Evolutionary conservation across 345 rosid species (phyloP).

Genomic region (Iberis pinnata): DNA sequence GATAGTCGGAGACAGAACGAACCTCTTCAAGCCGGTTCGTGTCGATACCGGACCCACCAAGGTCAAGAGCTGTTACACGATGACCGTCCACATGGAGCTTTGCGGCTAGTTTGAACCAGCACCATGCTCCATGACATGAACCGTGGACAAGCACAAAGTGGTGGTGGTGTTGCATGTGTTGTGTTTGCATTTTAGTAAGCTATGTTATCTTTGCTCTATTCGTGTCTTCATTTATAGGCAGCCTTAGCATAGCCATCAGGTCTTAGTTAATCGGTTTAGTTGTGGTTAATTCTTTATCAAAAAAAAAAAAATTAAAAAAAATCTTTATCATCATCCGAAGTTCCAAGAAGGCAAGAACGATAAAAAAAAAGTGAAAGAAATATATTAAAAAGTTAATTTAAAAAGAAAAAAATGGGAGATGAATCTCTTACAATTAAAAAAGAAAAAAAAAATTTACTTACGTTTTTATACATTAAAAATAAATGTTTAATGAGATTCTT

Average conservation of each 20-base stretch:
- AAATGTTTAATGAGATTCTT: too few species aligned
- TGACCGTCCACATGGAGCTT: constrained; percentile 42
- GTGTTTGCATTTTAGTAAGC: constrained; percentile 20
- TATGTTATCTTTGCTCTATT: constrained; percentile 5
- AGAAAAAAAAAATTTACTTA: too few species aligned
- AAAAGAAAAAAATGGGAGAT: too few species aligned
- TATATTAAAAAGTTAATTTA: too few species aligned
- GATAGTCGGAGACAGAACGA: constrained; percentile 34
- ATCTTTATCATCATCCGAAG: too few species aligned
- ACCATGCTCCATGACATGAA: constrained; percentile 56
- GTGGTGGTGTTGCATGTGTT: constrained; percentile 22
- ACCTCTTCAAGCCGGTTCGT: constrained; percentile 30
- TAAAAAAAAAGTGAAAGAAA: too few species aligned
- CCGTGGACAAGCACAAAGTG: constrained; percentile 67
- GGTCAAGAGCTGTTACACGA: constrained; percentile 45
- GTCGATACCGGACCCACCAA: constrained; percentile 40
- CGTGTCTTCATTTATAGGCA: constrained; percentile 18
- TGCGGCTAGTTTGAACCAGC: constrained; percentile 52
- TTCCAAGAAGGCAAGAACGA: too few species aligned
- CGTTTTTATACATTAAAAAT: too few species aligned
- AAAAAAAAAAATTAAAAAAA: too few species aligned
- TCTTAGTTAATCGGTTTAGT: background rate
- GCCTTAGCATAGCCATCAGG: background rate
- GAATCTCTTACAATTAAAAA: too few species aligned
- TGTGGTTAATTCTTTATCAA: constrained; percentile 1